phyloP scores from a whole-genome alignment of 805 yeast species.

The Citeromyces matritensis region DNA sequence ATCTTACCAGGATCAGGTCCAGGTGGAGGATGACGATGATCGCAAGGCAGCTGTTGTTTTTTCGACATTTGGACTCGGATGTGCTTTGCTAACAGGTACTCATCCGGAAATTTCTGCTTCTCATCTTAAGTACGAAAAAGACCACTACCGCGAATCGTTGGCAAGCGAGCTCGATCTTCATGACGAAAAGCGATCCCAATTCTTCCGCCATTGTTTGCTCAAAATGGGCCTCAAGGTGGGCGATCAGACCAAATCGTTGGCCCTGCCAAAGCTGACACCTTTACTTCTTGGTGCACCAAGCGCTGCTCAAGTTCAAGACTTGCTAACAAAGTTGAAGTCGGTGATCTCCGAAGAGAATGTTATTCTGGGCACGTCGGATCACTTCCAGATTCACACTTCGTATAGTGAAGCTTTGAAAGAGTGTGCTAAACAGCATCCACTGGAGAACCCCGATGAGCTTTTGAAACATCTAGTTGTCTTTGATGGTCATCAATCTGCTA shows the following conservation, averaged over 20 bases:
- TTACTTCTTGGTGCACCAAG: constrained; percentile 32
- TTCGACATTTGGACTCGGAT: constrained; percentile 59
- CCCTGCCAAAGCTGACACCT: constrained; percentile 59
- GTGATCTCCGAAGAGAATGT: constrained; percentile 21
- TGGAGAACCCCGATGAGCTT: constrained; percentile 40
- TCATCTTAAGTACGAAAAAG: constrained; percentile 19
- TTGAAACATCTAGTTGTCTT: constrained; percentile 40
- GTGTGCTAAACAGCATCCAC: constrained; percentile 16
- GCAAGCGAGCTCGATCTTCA: constrained; percentile 22
- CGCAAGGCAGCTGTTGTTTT: constrained; percentile 57
- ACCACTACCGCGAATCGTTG: constrained; percentile 14
- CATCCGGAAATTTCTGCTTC: constrained; percentile 78
- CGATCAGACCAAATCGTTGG: constrained; percentile 18
- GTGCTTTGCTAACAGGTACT: constrained; percentile 64
- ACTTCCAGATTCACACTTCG: constrained; percentile 31
- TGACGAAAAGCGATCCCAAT: constrained; percentile 34
- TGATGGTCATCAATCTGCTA: constrained; percentile 25
- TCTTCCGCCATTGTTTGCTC: constrained; percentile 38
- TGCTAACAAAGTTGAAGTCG: constrained; percentile 16
- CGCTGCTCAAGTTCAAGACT: constrained; percentile 11
- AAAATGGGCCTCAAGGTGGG: constrained; percentile 63
- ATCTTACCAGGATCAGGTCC: constrained; percentile 37
- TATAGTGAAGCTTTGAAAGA: constrained; percentile 9
- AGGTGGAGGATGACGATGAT: constrained; percentile 21
- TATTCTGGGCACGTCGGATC: constrained; percentile 33